Percentiles rank a stretch among this genome's conserved stretches.
Conservation (phyloP, 2,329 filamentous ascomycete species). For the Claviceps arundinis region DNA sequence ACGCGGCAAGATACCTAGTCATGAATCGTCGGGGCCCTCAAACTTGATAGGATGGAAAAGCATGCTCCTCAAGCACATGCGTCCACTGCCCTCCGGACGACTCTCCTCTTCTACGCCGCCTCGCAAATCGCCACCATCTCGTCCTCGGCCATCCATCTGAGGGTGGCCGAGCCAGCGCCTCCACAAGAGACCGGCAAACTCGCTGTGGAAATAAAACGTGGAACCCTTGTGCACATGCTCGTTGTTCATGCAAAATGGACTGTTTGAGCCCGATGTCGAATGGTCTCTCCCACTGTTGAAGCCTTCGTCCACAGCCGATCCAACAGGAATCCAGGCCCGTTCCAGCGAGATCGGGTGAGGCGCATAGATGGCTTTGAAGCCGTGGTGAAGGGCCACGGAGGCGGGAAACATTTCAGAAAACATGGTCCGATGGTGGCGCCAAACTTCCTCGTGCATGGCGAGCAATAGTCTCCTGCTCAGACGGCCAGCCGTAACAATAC, state of each 20-base stretch:
- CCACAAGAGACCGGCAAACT: constrained; percentile 68
- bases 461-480: constrained; percentile 52
- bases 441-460: constrained; percentile 65
- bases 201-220: constrained; percentile 74
- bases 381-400: constrained; percentile 57
- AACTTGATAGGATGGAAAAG: constrained; percentile 71
- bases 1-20: background rate
- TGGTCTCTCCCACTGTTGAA: constrained; percentile 68
- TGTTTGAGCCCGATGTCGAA: constrained; percentile 49
- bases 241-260: constrained; percentile 52
- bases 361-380: constrained; percentile 65
- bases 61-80: constrained; percentile 70
- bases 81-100: constrained; percentile 34
- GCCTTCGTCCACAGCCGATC: constrained; percentile 51
- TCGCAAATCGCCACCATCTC: constrained; percentile 36
- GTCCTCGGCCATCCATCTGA: constrained; percentile 36
- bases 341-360: constrained; percentile 75
- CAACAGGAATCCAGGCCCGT: constrained; percentile 55
- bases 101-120: constrained; percentile 40
- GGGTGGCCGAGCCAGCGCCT: constrained; percentile 59
- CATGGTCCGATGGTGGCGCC: constrained; percentile 54
- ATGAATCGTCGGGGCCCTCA: constrained; percentile 29
- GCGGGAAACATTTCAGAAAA: constrained; percentile 72
- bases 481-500: constrained; percentile 59
- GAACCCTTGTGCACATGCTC: constrained; percentile 76